Base-by-base conservation (phyloP, 306 rosid genomes). In the Phaseolus lunatus region DNA sequence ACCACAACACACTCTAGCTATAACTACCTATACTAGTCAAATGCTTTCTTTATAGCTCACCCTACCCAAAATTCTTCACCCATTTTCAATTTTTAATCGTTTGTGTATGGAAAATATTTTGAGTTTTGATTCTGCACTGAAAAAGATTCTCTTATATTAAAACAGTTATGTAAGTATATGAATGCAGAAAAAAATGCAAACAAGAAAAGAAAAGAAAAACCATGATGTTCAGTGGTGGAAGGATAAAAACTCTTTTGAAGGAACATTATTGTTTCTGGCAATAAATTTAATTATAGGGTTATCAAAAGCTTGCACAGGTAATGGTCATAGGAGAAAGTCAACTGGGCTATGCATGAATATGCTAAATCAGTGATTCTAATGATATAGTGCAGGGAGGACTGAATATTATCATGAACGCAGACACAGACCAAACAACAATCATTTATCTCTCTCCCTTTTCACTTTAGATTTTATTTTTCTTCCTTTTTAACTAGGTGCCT, bases 361-460 rank as follows among this genome's bases (percentile, higher is more conserved):
- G 76, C 78, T 37, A 14, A 68, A 63, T 73, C 77, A 87, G 84
- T 85, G 84, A 85, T 69, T 81, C 76, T 64, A 80, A 85, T 83
- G 79, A 85, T 81, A 79, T 15, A 54, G 77, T 70, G 78, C 54
- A 45, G 70, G 82, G 69, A 73, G 84, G 69, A 76, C 52, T 54
- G 48, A 71, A 59, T 76, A 76, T 75, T 44, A 29, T 81, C 37
- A 89, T 89, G 56, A 84, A 85, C 59, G 75, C 78, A 86, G 80
- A 70, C 31, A 80, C 62, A 41, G 81, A 78, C 71, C 79, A 76
- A 82, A 80, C 82, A 52, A 76, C 70, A 84, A 89, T 89, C 57
- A 82, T 86, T 10, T 2, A 61, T 67, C 59, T 68, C 48, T 72
- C 3, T 16, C 10, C 19, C 16, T 23, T 18, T 73, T 77, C n/a